Conservation (phyloP, 2,329 filamentous ascomycete genomes). For the Botrytis tulipae region DNA sequence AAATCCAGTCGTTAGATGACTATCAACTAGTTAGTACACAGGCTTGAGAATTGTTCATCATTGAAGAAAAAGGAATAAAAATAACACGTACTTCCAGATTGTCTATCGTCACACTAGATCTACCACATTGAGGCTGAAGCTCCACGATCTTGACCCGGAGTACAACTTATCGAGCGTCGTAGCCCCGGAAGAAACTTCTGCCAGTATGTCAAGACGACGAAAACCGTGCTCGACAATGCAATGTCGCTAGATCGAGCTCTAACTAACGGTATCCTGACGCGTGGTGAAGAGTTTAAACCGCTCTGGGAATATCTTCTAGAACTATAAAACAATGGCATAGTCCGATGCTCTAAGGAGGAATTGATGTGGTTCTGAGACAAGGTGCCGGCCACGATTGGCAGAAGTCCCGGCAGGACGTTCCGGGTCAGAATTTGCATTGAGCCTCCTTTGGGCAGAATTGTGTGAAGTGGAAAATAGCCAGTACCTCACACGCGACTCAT, state of each 20-base stretch:
- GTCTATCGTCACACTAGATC: neutral
- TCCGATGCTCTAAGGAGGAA: neutral
- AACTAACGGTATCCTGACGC: neutral
- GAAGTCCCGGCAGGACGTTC: neutral
- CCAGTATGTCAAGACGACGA: neutral
- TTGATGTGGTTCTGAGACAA: neutral
- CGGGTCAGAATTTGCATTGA: neutral
- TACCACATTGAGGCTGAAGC: neutral
- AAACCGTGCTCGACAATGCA: neutral
- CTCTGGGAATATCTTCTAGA: neutral
- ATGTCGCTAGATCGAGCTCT: neutral
- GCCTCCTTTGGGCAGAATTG: neutral
- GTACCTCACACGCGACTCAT: neutral
- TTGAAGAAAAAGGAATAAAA: neutral
- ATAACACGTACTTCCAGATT: neutral
- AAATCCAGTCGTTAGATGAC: neutral
- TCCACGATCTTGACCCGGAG: neutral
- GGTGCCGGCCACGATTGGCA: neutral
- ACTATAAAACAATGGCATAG: neutral
- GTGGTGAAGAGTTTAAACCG: too few species aligned
- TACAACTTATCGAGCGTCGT: neutral
- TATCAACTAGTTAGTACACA: neutral
- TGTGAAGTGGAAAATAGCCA: too few species aligned
- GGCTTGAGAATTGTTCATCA: accelerated
- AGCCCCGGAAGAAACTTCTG: neutral